Evolutionary conservation across 2,329 filamentous ascomycete species (phyloP).

Genomic region (Fusarium sp.): DNA sequence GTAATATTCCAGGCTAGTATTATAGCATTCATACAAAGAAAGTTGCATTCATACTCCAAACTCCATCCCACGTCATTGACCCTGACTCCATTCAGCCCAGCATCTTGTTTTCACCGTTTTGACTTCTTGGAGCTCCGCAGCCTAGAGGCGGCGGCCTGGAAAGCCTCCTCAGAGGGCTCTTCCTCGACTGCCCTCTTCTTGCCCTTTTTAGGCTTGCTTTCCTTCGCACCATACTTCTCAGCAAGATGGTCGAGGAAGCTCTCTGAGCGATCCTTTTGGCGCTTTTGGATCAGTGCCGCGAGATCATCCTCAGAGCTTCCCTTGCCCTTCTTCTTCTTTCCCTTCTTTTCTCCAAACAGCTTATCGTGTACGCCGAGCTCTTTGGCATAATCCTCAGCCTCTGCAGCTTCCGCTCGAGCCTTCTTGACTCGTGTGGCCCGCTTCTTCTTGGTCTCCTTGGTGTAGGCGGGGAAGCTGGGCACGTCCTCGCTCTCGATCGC

Average conservation of each 20-base stretch:
- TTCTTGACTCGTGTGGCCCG: constrained; percentile 69
- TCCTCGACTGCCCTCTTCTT: constrained; percentile 71
- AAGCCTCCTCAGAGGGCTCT: constrained; percentile 71
- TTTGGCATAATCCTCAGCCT: constrained; percentile 81
- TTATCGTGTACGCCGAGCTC: constrained; percentile 81
- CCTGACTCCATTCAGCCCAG: not conserved
- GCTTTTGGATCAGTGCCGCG: constrained; percentile 79
- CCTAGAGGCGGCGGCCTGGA: constrained; percentile 67
- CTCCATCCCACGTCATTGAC: not conserved
- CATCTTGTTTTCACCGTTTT: constrained; percentile 24
- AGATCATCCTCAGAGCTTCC: constrained; percentile 65
- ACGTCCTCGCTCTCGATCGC: constrained; percentile 81
- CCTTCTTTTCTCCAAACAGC: constrained; percentile 68
- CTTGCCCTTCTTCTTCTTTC: constrained; percentile 57
- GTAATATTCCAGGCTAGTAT: not conserved
- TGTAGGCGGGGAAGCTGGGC: constrained; percentile 74
- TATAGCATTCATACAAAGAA: constrained; percentile 7
- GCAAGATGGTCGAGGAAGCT: constrained; percentile 80
- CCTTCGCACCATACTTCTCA: constrained; percentile 75
- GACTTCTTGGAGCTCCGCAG: constrained; percentile 50
- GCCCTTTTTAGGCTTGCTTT: constrained; percentile 60
- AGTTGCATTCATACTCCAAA: constrained; percentile 1
- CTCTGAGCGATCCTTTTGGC: constrained; percentile 71
- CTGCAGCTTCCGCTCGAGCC: constrained; percentile 75
- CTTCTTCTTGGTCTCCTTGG: constrained; percentile 76